Conservation (phyloP, 2,329 filamentous ascomycete genomes). For the Ilyonectria destructans region DNA sequence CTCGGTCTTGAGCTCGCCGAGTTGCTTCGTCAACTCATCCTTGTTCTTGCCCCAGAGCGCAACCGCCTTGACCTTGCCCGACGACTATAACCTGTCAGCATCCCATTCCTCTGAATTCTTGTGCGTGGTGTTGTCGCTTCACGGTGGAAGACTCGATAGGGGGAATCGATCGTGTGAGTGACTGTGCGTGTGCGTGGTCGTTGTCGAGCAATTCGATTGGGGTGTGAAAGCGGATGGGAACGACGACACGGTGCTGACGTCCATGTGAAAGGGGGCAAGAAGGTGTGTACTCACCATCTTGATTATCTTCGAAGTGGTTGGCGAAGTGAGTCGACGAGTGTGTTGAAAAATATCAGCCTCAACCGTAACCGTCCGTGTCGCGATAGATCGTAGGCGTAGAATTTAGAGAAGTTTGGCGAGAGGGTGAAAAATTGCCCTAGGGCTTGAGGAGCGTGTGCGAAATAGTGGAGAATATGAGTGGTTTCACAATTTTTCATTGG, state of each 20-base stretch:
- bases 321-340: slow-evolving; percentile 61
- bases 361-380: slow-evolving; percentile 56
- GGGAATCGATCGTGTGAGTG: slow-evolving; percentile 38
- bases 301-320: slow-evolving; percentile 61
- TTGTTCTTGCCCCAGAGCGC: slow-evolving; percentile 99
- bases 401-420: slow-evolving; percentile 58
- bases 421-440: slow-evolving; percentile 58
- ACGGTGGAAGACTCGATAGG: slow-evolving; percentile 36
- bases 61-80: slow-evolving; percentile 89
- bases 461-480: slow-evolving; percentile 40
- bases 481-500: slow-evolving; percentile 55
- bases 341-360: slow-evolving; percentile 55
- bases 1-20: slow-evolving; percentile 96
- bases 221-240: slow-evolving; percentile 32
- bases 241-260: slow-evolving; percentile 38
- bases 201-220: slow-evolving; percentile 40
- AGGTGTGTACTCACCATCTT: slow-evolving; percentile 65
- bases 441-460: slow-evolving; percentile 52
- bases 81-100: slow-evolving; percentile 60
- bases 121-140: slow-evolving; percentile 29
- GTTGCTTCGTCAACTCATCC: slow-evolving; percentile 96
- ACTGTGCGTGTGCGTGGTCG: slow-evolving; percentile 35
- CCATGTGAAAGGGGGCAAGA: slow-evolving; percentile 36
- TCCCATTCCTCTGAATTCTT: slow-evolving; percentile 40
- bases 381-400: slow-evolving; percentile 54